Conservation (phyloP, 495 filamentous ascomycete species). For the Penicillium maclennaniae region DNA sequence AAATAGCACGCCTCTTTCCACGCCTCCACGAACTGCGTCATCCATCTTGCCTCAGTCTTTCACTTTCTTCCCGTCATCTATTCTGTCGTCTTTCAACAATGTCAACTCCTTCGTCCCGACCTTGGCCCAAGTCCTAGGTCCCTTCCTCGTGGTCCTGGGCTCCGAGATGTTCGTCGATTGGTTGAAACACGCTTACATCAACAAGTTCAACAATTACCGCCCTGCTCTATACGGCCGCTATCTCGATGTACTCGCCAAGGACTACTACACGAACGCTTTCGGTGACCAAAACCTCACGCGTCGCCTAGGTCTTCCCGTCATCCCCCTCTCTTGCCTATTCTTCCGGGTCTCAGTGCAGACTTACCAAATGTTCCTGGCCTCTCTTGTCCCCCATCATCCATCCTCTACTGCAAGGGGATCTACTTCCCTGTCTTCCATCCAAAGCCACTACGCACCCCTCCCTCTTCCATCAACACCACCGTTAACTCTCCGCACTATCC, state of each 20-base stretch:
- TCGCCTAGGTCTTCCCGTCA: conserved; percentile 84
- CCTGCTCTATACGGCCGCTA: conserved; percentile 85
- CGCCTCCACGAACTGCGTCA: conserved; percentile 45
- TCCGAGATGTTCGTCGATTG: conserved; percentile 97
- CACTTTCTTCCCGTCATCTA: conserved; percentile 69
- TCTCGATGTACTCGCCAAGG: conserved; percentile 88
- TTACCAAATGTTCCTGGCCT: conserved; percentile 96
- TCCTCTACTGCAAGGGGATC: conserved; percentile 66
- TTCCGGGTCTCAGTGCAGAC: conserved; percentile 92
- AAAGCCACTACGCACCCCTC: conserved; percentile 44
- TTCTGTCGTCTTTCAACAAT: conserved; percentile 41
- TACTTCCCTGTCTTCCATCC: conserved; percentile 58
- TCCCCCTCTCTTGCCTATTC: conserved; percentile 91
- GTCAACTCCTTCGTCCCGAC: conserved; percentile 55
- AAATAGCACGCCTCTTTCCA: conserved; percentile 46
- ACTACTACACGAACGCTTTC: conserved; percentile 97
- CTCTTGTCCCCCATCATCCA: conserved; percentile 69
- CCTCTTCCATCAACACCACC: conserved; percentile 31
- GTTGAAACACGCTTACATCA: conserved; percentile 96
- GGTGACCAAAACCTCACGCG: conserved; percentile 83
- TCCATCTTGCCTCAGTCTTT: conserved; percentile 82
- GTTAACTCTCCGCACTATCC: conserved; percentile 34
- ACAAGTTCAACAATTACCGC: conserved; percentile 95
- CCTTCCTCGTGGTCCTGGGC: conserved; percentile 87
- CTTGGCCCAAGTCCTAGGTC: conserved; percentile 83